phyloP scores from a whole-genome alignment of 2,329 filamentous ascomycete genomes.

The Hymenoscyphus scutula region DNA sequence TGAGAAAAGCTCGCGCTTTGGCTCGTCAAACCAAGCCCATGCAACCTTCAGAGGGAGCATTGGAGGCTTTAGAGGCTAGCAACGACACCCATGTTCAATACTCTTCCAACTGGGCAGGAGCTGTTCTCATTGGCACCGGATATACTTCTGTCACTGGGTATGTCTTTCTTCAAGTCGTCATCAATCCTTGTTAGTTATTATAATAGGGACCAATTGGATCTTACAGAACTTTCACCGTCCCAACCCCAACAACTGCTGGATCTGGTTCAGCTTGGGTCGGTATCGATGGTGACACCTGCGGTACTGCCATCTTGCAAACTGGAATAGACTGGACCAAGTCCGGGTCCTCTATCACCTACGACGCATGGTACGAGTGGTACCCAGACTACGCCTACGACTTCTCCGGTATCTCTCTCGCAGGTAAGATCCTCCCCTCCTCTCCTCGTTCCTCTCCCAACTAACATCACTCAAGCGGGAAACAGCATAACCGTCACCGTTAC shows the following conservation, averaged over 20 bases:
- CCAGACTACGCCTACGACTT: slow-evolving; percentile 40
- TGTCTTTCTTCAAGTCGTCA: neutral
- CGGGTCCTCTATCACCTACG: slow-evolving; percentile 41
- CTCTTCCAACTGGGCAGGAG: slow-evolving; percentile 58
- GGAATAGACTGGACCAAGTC: slow-evolving; percentile 48
- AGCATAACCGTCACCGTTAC: slow-evolving; percentile 26
- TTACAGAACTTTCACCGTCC: slow-evolving; percentile 41
- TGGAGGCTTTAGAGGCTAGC: slow-evolving; percentile 33
- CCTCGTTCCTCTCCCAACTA: neutral
- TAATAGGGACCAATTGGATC: neutral
- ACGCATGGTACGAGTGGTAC: slow-evolving; percentile 60
- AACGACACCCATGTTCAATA: slow-evolving; percentile 48
- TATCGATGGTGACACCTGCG: slow-evolving; percentile 57
- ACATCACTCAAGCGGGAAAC: slow-evolving; percentile 42
- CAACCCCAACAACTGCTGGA: slow-evolving; percentile 35
- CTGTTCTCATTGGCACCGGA: slow-evolving; percentile 48
- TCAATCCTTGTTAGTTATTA: neutral
- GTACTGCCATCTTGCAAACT: slow-evolving; percentile 51
- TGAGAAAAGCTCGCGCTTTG: slow-evolving; percentile 35
- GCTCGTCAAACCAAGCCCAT: slow-evolving; percentile 30
- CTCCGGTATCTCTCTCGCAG: slow-evolving; percentile 12
- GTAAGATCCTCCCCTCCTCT: neutral
- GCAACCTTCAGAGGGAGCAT: slow-evolving; percentile 15
- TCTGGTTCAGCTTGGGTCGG: slow-evolving; percentile 47
- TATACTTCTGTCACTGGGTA: slow-evolving; percentile 50